These are phyloP conservation scores for Colletotrichum endophyticum DNA, from an alignment of 2,329 filamentous ascomycete species.

Conservation along the genomic window DNA sequence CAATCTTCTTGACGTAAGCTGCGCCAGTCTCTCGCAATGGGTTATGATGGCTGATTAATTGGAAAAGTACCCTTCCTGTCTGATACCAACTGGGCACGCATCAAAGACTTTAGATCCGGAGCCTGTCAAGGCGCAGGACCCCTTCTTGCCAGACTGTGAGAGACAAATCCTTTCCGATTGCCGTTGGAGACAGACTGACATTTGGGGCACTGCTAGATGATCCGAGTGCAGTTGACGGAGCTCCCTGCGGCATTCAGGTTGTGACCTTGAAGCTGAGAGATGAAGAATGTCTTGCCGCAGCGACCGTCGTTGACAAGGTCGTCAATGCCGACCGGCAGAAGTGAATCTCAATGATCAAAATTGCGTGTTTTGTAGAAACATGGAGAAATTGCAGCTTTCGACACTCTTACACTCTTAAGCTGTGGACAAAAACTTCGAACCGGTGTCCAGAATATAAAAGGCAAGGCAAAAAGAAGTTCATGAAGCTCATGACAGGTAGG, in stretches of 20 bases:
- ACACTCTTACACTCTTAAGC: neutral
- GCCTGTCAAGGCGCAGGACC: neutral
- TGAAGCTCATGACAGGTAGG: fast-evolving
- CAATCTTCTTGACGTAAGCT: neutral
- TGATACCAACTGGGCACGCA: neutral
- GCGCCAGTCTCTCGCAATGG: neutral
- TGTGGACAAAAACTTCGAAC: neutral
- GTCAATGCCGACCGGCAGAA: neutral
- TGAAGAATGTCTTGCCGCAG: neutral
- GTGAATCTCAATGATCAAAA: neutral
- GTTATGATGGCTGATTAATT: neutral
- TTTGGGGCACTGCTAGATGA: neutral
- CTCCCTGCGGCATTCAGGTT: neutral
- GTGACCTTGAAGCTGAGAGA: neutral
- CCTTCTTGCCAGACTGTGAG: neutral
- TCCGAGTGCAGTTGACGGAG: neutral
- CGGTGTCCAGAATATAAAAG: neutral
- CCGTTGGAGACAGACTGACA: neutral
- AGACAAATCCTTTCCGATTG: neutral
- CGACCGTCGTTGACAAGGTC: neutral
- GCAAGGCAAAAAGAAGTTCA: neutral
- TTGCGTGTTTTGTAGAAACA: neutral
- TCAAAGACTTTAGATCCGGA: neutral
- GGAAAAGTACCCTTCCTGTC: neutral
- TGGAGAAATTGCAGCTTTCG: fast-evolving